These are phyloP conservation scores for Fusarium sp. DNA, from an alignment of 2,329 filamentous ascomycete species.

Conservation along the genomic window DNA sequence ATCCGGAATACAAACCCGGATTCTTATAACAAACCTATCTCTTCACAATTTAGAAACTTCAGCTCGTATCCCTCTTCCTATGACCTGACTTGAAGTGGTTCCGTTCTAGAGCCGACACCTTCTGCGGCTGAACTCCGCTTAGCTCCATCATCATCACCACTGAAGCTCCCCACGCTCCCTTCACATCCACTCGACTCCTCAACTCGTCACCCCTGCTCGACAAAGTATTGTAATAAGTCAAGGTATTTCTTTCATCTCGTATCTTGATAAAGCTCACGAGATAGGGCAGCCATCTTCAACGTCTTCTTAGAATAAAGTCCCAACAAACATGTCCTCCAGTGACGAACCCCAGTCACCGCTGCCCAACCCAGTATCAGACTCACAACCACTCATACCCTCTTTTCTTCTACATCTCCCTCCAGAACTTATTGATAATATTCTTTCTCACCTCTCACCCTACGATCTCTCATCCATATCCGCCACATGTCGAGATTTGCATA, in stretches of 20 bases:
- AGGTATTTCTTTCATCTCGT: not conserved
- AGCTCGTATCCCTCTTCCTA: not conserved
- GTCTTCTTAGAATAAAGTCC: not conserved
- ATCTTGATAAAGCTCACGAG: conserved; percentile 8
- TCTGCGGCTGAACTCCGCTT: conserved; percentile 30
- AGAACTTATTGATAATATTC: conserved; percentile 81
- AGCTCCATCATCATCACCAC: conserved; percentile 16
- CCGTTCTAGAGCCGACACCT: not conserved
- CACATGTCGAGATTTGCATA: conserved; percentile 72
- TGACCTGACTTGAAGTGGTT: not conserved
- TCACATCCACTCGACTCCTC: conserved; percentile 12
- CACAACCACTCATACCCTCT: conserved; percentile 14
- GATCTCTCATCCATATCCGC: conserved; percentile 72
- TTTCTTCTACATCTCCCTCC: conserved; percentile 72
- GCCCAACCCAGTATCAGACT: not conserved
- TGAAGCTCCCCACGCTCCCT: conserved; percentile 5
- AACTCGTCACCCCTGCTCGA: conserved; percentile 13
- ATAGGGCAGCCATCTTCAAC: conserved; percentile 1
- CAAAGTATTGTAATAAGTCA: not conserved
- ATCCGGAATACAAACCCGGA: not conserved
- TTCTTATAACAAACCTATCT: not conserved
- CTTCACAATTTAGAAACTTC: not conserved
- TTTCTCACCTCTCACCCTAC: conserved; percentile 73
- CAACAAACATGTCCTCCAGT: not conserved
- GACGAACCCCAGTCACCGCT: conserved; percentile 2